A percentile compares a stretch with the other conserved stretches of the same genome.
Evolutionary conservation across 2,329 filamentous ascomycete species (phyloP).

Genomic region (Penicillium hordei): DNA sequence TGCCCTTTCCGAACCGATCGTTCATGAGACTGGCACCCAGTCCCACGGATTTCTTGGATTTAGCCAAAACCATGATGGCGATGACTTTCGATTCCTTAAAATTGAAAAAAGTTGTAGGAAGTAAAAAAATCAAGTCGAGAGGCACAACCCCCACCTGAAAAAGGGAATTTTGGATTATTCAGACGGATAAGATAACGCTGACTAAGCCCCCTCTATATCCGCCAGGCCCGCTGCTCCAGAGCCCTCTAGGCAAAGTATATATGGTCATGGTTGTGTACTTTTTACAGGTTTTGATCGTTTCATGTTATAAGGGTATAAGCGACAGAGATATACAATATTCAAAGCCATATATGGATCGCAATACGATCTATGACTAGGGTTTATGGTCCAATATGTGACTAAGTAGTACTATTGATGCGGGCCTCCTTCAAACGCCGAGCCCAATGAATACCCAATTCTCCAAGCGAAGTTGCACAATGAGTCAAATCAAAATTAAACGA

Average conservation of each 20-base stretch:
- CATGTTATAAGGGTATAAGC: background rate
- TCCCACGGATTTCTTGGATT: conserved; percentile 92
- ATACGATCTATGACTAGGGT: background rate
- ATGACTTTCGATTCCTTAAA: conserved; percentile 4
- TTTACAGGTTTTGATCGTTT: background rate
- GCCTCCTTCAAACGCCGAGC: conserved; percentile 1
- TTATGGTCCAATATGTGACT: background rate
- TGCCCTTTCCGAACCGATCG: conserved; percentile 93
- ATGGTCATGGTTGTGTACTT: background rate
- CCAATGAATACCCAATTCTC: conserved; percentile 12
- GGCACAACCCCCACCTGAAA: conserved; percentile 28
- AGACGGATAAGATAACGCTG: conserved; percentile 35
- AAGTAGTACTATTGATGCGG: conserved; percentile 3
- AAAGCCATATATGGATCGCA: no score
- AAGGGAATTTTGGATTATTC: conserved; percentile 30
- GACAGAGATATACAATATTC: background rate
- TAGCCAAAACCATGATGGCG: conserved; percentile 69
- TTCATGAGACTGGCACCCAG: conserved; percentile 99
- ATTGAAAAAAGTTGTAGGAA: conserved; percentile 15
- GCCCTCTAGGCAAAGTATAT: background rate
- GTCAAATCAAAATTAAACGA: background rate
- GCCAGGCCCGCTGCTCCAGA: background rate
- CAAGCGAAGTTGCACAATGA: conserved; percentile 13
- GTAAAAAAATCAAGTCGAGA: conserved; percentile 14
- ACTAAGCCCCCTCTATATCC: conserved; percentile 20